Percentiles rank a stretch among this genome's conserved stretches.
Conservation (phyloP, 1,139 yeast genomes). For the Ashbya aceris region DNA sequence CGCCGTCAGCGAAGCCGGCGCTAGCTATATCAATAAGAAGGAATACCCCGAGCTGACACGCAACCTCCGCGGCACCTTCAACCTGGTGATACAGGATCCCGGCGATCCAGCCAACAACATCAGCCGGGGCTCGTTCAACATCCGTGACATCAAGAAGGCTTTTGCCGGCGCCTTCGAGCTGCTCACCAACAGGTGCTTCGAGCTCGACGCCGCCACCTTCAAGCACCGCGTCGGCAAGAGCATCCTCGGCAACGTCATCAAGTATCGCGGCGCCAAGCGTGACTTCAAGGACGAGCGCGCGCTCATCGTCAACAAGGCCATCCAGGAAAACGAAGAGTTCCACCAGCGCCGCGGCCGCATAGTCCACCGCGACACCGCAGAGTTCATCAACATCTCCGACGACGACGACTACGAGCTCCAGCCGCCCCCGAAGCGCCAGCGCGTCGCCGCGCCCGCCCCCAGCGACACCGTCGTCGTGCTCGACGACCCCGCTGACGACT, state of each 20-base stretch:
- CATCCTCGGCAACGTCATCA: conserved; percentile 72
- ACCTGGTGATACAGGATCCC: conserved; percentile 84
- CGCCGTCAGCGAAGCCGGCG: conserved; percentile 44
- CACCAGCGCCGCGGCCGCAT: conserved; percentile 24
- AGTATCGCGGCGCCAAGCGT: conserved; percentile 64
- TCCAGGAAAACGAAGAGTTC: conserved; percentile 28
- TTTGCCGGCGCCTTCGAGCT: conserved; percentile 88
- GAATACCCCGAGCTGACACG: conserved; percentile 44
- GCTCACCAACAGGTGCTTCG: conserved; percentile 63
- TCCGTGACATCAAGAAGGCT: conserved; percentile 73
- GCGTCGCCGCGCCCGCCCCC: conserved; percentile 7
- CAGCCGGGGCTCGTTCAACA: conserved; percentile 76
- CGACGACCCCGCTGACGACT: conserved; percentile 1
- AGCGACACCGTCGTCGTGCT: not conserved
- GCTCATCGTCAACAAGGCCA: conserved; percentile 54
- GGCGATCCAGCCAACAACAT: conserved; percentile 75
- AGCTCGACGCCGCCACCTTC: conserved; percentile 45
- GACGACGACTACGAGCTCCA: conserved; percentile 20
- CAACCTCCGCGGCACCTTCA: conserved; percentile 46
- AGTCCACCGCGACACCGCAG: conserved; percentile 15
- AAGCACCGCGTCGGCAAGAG: conserved; percentile 64
- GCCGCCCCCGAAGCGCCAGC: conserved; percentile 17
- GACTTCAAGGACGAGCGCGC: conserved; percentile 73
- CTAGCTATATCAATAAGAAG: conserved; percentile 50
- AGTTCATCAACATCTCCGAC: conserved; percentile 19